Percentiles rank a stretch among this genome's conserved stretches.
phyloP scores from a whole-genome alignment of 1,284 basidiomycete genomes.

The Cutaneotrichosporon mucoides region DNA sequence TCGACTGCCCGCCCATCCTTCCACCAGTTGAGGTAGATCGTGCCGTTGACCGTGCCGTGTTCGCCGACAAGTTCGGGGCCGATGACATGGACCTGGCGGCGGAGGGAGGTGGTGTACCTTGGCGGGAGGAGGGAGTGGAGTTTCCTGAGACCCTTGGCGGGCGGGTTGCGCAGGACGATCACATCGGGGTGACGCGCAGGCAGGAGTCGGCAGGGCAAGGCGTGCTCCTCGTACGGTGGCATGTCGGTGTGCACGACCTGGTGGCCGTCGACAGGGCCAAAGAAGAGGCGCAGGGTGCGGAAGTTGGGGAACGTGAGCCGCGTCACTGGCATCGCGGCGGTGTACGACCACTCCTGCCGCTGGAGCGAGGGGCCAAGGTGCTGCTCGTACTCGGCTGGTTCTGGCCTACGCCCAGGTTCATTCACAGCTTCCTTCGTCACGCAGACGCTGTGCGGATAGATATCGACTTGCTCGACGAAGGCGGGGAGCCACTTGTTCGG shows the following conservation, averaged over 20 bases:
- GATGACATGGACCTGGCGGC: conserved; percentile 1
- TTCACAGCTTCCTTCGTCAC: no score
- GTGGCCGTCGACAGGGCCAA: neutral
- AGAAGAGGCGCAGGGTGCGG: neutral
- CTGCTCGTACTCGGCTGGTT: neutral
- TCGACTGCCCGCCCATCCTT: neutral
- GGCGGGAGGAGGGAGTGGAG: neutral
- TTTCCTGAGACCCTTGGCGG: neutral
- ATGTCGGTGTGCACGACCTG: neutral
- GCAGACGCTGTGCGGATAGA: neutral
- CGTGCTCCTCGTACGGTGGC: neutral
- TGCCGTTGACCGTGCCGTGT: conserved; percentile 1
- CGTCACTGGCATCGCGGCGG: no score
- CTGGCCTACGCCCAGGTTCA: no score
- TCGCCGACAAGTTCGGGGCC: neutral
- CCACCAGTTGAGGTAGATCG: conserved; percentile 2
- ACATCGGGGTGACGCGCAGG: neutral
- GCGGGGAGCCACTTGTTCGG: neutral
- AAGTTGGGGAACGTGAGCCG: neutral
- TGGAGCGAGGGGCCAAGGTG: neutral
- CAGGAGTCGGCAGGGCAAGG: neutral
- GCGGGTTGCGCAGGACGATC: neutral
- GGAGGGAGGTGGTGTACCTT: neutral
- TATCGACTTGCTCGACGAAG: neutral
- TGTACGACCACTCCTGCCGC: neutral